Evolutionary conservation across 129 eudicot species (phyloP), one percentile per base, ranked within the genome.

Genomic region (Saposhnikovia divaricata): DNA sequence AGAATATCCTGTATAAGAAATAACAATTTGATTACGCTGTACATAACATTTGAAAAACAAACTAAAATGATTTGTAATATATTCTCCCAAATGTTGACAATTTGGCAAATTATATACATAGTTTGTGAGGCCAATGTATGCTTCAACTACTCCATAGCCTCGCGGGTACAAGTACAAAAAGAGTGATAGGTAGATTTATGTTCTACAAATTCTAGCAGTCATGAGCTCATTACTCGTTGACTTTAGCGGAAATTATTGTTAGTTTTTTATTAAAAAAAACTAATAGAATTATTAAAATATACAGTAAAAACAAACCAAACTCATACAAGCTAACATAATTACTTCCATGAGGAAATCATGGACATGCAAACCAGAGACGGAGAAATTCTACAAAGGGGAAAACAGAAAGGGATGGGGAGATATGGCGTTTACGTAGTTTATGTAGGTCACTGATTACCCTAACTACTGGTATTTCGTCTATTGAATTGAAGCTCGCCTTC

Each of bases 401-500:
- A 31, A 61, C 69, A n/a, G 69, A 23, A 61, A 51, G 23, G n/a
- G n/a, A 16, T 18, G 69, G 34, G 15, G 69, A 25, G 15, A 61
- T n/a, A 9, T 59, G 37, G 73, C 31, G 23, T 31, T 68, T 31
- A 65, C 40, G 8, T 65, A 5, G 8, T 68, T 31, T 27, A 31
- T 61, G 42, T 13, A 13, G 6, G 42, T 13, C 73, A 12, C 72
- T 12, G 27, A 34, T 42, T 53, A 65, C 77, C 12, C 51, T 27
- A 38, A 43, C 51, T 55, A 7, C 46, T 18, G 1, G 27, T 34
- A 42, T 10, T 34, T 53, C 57, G 19, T 55, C 28, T 81, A 23
- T 34, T 48, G 12, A 69, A n/a, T 81, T 47, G 68, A 79, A 87
- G 44, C 59, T 87, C 87, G 51, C 72, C 82, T 87, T 93, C 98